Base-by-base conservation (phyloP, 306 rosid species). In the Comarum palustre region DNA sequence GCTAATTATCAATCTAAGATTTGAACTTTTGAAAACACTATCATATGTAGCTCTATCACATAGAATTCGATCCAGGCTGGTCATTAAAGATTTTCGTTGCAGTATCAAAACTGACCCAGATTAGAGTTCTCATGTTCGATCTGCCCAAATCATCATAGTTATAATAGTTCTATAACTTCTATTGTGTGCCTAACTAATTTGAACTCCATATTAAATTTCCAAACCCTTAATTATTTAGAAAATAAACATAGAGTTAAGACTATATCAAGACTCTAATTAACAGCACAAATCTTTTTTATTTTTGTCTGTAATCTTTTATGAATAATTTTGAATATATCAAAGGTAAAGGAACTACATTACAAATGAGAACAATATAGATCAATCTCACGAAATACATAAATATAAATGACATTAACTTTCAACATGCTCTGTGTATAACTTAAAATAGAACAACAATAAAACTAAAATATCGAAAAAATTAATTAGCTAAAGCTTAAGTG, bases 401-500 rank as follows among this genome's bases (percentile, higher is more conserved):
- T 31, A 38, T 60, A 60, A 60, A 29, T 60, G 12, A 6, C 41
- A 27, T 27, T 60, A 60, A 60, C 20, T 29, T 14, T 14, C 66
- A 60, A 60, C 66, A 59, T 59, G 17, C 9, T 16, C 41, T 60
- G 45, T 31, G 46, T 31, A 5, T 41, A 45, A 43, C 7, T 29
- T 4, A 16, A 15, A 31, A 62, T n/a, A 45, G 25, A 41, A 31
- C 39, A 15, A 42, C 68, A 27, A 39, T 66, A 57, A 55, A 55
- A 55, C 62, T 24, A 24, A 24, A 11, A 22, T 7, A n/a, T n/a
- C 22, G 31, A 9, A 34, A 57, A 16, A 39, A 39, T 39, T 39
- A 41, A 72, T n/a, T n/a, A n/a, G 45, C 47, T 61, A 19, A 55
- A 88, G 90, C 69, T 80, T 88, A 2, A 89, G 87, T 0, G 90